Evolutionary conservation across 2,329 filamentous ascomycete genomes (phyloP).

Genomic region (Byssothecium circinans): DNA sequence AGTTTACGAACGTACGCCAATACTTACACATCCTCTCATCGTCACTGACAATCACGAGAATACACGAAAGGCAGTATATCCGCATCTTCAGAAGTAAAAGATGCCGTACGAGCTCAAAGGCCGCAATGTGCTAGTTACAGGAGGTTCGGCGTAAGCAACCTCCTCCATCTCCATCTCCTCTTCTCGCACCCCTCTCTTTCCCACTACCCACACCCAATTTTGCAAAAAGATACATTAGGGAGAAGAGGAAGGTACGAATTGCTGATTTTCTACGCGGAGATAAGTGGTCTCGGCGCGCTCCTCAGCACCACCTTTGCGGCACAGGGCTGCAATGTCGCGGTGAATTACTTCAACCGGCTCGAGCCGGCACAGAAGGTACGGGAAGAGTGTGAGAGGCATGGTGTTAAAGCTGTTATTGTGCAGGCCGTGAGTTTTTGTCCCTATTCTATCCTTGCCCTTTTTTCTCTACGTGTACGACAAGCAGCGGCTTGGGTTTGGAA

Average conservation of each 20-base stretch:
- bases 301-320: slow-evolving; percentile 68
- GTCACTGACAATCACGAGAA: no score
- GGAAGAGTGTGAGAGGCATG: slow-evolving; percentile 55
- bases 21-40: no score
- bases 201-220: no score
- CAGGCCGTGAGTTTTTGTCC: slow-evolving; percentile 56
- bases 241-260: neutral
- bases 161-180: neutral
- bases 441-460: neutral
- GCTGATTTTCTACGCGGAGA: neutral
- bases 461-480: neutral
- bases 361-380: slow-evolving; percentile 63
- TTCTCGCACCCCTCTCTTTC: neutral
- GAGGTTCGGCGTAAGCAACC: slow-evolving; percentile 59
- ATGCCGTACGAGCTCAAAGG: slow-evolving; percentile 67
- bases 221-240: no score
- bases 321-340: slow-evolving; percentile 67
- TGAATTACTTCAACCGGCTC: slow-evolving; percentile 71
- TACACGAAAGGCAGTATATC: neutral
- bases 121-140: slow-evolving; percentile 66
- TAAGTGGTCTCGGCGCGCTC: slow-evolving; percentile 70
- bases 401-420: slow-evolving; percentile 58
- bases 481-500: neutral
- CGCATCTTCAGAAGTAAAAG: neutral
- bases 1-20: no score